Evolutionary conservation across 306 rosid genomes (phyloP), one percentile per base, ranked within the genome.

Genomic region (Vicia faba): DNA sequence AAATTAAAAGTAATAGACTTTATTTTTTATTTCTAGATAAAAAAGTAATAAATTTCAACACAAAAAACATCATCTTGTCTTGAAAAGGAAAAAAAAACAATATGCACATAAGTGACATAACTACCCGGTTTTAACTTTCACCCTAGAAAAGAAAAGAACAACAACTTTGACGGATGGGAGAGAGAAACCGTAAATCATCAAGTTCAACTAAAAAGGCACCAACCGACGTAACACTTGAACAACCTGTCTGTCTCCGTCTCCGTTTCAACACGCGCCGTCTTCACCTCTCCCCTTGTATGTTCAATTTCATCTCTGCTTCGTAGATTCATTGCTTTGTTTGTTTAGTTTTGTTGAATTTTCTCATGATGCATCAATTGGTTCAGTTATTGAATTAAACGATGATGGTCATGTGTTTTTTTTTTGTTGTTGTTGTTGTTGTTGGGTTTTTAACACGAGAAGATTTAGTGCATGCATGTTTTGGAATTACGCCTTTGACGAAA

Each of bases 281-380:
- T 72, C 48, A 29, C 10, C 64, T 5, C 7, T 60, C 59, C 0
- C 4, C n/a, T 64, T 3, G 81, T 71, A 77, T 41, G 69, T 71
- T 36, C 23, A 23, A 16, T 62, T 23, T 7, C 60, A 29, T 51
- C 28, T 51, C 57, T 51, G n/a, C 11, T 56, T 66, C 28, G 4
- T 40, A 20, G 14, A 25, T 73, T 45, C 2, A 57, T 57, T 59
- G 46, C 5, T 59, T 59, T 1, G 15, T 59, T 59, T 31, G 12
- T 13, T 28, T 13, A 28, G 25, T 51, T 26, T 11, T 2, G 41
- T 40, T 77, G 3, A 14, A 50, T 71, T 62, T 19, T 8, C 60
- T 49, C 35, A 56, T 46, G 4, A 1, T 64, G 0, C 60, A 2
- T 66, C 50, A 2, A 19, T 67, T 45, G 12, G 45, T 19, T 70